These are phyloP conservation scores for Aspergillus olivimuriae DNA, from an alignment of 495 filamentous ascomycete species.

Conservation along the genomic window DNA sequence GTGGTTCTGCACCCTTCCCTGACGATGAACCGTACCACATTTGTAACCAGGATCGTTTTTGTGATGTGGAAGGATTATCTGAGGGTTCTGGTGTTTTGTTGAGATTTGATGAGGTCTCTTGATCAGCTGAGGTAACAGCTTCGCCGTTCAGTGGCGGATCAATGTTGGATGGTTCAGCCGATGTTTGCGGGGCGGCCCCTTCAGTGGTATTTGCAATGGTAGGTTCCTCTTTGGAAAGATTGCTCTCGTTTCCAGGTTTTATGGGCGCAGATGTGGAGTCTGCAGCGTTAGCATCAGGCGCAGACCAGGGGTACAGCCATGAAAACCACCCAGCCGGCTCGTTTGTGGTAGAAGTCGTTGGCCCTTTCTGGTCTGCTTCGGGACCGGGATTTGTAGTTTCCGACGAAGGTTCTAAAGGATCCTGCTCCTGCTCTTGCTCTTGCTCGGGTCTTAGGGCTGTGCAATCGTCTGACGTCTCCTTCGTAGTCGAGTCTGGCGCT, in stretches of 20 bases:
- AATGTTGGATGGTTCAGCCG: conserved; percentile 15
- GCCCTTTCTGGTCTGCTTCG: no score
- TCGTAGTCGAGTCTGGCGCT: conserved; percentile 16
- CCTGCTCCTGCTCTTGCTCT: conserved; percentile 10
- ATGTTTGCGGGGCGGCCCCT: conserved; percentile 7
- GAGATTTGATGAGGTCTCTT: conserved; percentile 11
- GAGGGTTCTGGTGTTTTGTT: conserved; percentile 15
- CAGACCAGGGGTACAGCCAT: conserved; percentile 42
- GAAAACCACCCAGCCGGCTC: conserved; percentile 52
- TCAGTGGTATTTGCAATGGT: conserved; percentile 2
- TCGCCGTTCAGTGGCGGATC: conserved; percentile 17
- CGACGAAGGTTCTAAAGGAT: not conserved
- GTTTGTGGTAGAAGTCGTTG: conserved; percentile 17
- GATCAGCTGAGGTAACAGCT: conserved; percentile 11
- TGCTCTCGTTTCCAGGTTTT: no score
- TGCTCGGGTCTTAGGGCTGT: conserved; percentile 14
- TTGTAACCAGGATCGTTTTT: conserved; percentile 42
- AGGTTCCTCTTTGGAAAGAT: conserved; percentile 4
- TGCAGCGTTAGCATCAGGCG: conserved; percentile 2
- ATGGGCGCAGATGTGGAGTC: no score
- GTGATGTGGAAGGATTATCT: conserved; percentile 15
- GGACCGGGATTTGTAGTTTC: conserved; percentile 5
- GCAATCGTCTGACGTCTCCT: conserved; percentile 16
- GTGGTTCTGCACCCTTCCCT: conserved; percentile 23
- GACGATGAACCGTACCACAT: conserved; percentile 39